phyloP scores from a whole-genome alignment of 805 yeast species.

The Maudiozyma saulgeensis region DNA sequence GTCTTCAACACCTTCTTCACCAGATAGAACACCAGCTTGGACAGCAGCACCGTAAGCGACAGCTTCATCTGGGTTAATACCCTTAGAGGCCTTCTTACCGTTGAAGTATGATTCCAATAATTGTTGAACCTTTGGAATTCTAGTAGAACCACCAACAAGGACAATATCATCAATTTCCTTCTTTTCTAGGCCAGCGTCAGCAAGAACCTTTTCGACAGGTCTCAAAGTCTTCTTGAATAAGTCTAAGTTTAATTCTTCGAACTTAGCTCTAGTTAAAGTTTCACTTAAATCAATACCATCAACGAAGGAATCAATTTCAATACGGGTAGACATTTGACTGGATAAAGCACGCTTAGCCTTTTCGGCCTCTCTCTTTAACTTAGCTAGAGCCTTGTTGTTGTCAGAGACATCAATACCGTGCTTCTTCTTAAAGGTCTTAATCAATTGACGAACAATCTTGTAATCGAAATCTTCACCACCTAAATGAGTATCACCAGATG shows the following conservation, averaged over 20 bases:
- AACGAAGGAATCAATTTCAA: conserved; percentile 89
- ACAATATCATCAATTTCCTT: conserved; percentile 89
- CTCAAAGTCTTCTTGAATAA: conserved; percentile 88
- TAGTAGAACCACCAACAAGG: conserved; percentile 97
- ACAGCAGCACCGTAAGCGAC: conserved; percentile 99
- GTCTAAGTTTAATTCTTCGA: conserved; percentile 90
- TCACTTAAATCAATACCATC: conserved; percentile 96
- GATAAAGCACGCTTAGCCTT: conserved; percentile 96
- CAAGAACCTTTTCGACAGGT: conserved; percentile 92
- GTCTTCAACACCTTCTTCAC: conserved; percentile 89
- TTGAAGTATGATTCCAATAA: conserved; percentile 81
- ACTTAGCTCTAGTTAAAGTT: conserved; percentile 93
- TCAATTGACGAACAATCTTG: conserved; percentile 80
- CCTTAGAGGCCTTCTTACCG: conserved; percentile 94
- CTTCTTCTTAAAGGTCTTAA: conserved; percentile 86
- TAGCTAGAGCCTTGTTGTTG: conserved; percentile 80
- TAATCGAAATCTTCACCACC: conserved; percentile 97
- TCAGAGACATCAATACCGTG: conserved; percentile 72
- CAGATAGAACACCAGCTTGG: conserved; percentile 95
- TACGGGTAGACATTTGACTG: conserved; percentile 88
- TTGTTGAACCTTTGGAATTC: conserved; percentile 97
- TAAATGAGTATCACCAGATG: conserved; percentile 93
- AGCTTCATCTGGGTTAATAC: conserved; percentile 98
- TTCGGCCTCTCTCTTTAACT: conserved; percentile 95
- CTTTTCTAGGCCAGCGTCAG: conserved; percentile 84